Base-by-base conservation (phyloP, 257 asterid genomes). In the Scutellaria galericulata region DNA sequence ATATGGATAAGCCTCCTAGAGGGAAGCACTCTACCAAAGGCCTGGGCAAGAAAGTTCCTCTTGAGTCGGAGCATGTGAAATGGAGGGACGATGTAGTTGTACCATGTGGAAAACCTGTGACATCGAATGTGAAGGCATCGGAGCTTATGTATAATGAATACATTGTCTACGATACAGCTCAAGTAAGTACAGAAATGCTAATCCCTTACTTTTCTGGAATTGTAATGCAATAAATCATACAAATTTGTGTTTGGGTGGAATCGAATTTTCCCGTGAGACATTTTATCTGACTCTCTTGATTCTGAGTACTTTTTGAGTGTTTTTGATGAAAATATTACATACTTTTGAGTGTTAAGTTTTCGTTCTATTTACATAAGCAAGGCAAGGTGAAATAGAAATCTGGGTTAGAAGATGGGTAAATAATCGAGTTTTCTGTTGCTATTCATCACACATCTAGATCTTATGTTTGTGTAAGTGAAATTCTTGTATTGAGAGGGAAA, bases 21-120 rank as follows among this genome's bases (percentile, higher is more conserved):
- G 96, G 97, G 71, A 90, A 90, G 83, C 96, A 95, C 79, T 92
- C 99, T 7, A 95, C 97, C 7, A 95, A 92, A 81, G 99, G 99
- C 8, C 92, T 95, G 0, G 99, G 97, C 75, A 90, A 83, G 84
- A 90, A 83, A 35, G 82, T 88, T 62, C 98, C 99, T 75, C 82
- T 75, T 4, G 90, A 82, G 75, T 86, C 96, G 1, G 91, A 90
- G 14, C 84, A 83, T 72, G 79, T 83, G 42, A 83, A 87, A 72
- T 95, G 99, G 99, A 82, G 72, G 79, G 95, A 87, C 74, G 97
- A 87, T 5, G 92, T 95, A 13, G 87, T 88, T 51, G 96, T 92
- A 47, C 98, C 99, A 3, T 88, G 96, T 82, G 98, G 98, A 72
- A 92, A 83, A 79, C 94, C 98, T 8, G 93, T 92, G 42, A 64